A percentile compares a stretch with the other conserved stretches of the same genome.
phyloP scores from a whole-genome alignment of 768 basidiomycete genomes.

The Sarcodon sp. region DNA sequence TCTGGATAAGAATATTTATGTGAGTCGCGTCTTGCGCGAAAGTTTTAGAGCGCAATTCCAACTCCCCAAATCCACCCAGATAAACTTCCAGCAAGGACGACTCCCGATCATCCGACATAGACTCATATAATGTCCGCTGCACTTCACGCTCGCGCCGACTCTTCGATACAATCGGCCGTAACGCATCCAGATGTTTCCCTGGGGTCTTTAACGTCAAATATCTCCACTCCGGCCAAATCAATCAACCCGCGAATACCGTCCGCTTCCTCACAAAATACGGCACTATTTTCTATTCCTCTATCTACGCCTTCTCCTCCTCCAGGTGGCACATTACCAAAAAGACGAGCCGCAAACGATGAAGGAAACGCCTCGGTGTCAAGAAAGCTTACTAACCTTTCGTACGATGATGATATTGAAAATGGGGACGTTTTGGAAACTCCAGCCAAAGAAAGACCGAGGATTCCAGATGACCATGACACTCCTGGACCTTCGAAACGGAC shows the following conservation, averaged over 20 bases:
- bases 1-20: no score
- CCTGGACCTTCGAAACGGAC: constrained; percentile 10
- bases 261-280: constrained; percentile 35
- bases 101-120: no score
- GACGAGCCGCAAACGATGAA: constrained; percentile 22
- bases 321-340: constrained; percentile 3
- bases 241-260: constrained; percentile 30
- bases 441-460: constrained; percentile 25
- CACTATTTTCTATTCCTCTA: constrained; percentile 34
- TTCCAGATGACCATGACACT: constrained; percentile 4
- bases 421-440: constrained; percentile 39
- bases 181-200: constrained; percentile 50
- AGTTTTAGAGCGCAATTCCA: no score
- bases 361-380: constrained; percentile 26
- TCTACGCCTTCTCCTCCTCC: constrained; percentile 36
- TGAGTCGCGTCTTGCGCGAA: no score
- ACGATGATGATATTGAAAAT: constrained; percentile 23
- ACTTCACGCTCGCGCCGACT: constrained; percentile 24
- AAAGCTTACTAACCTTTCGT: constrained; percentile 20
- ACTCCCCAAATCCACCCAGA: no score
- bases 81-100: no score
- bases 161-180: constrained; percentile 27
- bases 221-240: constrained; percentile 36
- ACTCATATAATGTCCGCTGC: constrained; percentile 26
- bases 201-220: constrained; percentile 37